Evolutionary conservation across 495 filamentous ascomycete genomes (phyloP), one percentile per base, ranked within the genome.

Genomic region (Penicillium manginii): DNA sequence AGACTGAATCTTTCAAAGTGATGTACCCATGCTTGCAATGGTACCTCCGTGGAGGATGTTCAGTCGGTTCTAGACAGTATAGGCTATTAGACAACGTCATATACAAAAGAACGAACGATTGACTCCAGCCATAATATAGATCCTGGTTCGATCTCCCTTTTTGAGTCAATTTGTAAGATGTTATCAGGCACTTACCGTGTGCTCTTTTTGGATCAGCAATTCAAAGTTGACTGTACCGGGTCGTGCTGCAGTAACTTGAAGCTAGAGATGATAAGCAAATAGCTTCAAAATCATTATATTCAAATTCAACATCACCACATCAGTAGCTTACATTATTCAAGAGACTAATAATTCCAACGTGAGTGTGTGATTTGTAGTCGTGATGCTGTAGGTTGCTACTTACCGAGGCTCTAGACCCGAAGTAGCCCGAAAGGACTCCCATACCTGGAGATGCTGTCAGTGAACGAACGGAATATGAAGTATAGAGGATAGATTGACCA

Each of bases 11-110:
- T 37, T 15, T 19, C 8, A 10, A 18, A 10, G 15, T 19, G 12
- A 57, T 69, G 50, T 79, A 86, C 87, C 86, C 89, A 98, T 91
- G 73, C 89, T 92, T 17, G 94, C 93, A 65, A 98, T 92, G 17
- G 94, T 96, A 37, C 93, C 94, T 45, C 94, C 94, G 77, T 98
- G 94, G 59, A 98, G 81, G 50, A 91, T 97, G 48, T 86, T 87
- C 9, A 98, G 81, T 19, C 94, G 87, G 67, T 97, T 98, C 91
- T 96, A 55, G 15, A 52, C 60, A 23, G 61, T 53, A 29, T 21
- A 49, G 26, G 45, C 14, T 17, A 31, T 42, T 6, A 42, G 23
- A 35, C 11, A 15, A 51, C 29, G 10, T 15, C 10, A n/a, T 15
- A 50, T 49, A 9, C 23, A 47, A 19, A 17, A 17, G 14, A 39